A percentile compares a stretch with the other conserved stretches of the same genome.
These are phyloP conservation scores for Boehmeria nivea DNA, from an alignment of 306 rosid genomes.

Conservation along the genomic window DNA sequence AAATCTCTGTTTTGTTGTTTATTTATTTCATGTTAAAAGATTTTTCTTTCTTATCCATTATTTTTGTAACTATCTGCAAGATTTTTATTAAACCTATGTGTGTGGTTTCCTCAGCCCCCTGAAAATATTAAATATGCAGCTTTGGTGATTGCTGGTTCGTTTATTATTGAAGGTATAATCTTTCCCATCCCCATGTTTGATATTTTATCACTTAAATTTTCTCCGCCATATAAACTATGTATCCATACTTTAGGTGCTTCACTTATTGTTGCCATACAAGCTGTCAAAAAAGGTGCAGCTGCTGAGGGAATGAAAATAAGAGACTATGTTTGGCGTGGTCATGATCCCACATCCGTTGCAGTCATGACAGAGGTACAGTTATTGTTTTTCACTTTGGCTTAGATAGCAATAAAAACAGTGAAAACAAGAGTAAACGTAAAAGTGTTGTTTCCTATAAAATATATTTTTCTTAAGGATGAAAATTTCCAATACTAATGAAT, in stretches of 20 bases:
- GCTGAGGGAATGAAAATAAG: slow-evolving; percentile 88
- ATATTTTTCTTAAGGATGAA: neutral
- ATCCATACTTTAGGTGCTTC: slow-evolving; percentile 68
- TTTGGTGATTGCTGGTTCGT: slow-evolving; percentile 85
- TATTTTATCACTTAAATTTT: neutral
- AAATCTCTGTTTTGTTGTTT: too few relatives aligned
- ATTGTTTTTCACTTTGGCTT: slow-evolving; percentile 4
- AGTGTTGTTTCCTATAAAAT: neutral
- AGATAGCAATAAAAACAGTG: neutral
- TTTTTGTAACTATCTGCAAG: too few relatives aligned
- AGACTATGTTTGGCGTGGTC: slow-evolving; percentile 97
- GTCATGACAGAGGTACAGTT: slow-evolving; percentile 88
- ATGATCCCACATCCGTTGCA: slow-evolving; percentile 97
- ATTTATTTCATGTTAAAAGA: too few relatives aligned
- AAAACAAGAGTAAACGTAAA: neutral
- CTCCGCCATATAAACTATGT: slow-evolving; percentile 3
- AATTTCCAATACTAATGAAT: neutral
- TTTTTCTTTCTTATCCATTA: slow-evolving; percentile 4
- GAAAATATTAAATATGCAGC: slow-evolving; percentile 76
- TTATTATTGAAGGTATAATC: slow-evolving; percentile 76
- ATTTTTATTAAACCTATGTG: too few relatives aligned
- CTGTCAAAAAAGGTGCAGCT: slow-evolving; percentile 96
- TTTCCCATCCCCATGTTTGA: slow-evolving; percentile 12
- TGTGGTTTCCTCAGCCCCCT: slow-evolving; percentile 79
- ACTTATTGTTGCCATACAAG: slow-evolving; percentile 95